Evolutionary conservation across 2,329 filamentous ascomycete species (phyloP), one percentile per base, ranked within the genome.

Genomic region (Albophoma yamanashiensis): DNA sequence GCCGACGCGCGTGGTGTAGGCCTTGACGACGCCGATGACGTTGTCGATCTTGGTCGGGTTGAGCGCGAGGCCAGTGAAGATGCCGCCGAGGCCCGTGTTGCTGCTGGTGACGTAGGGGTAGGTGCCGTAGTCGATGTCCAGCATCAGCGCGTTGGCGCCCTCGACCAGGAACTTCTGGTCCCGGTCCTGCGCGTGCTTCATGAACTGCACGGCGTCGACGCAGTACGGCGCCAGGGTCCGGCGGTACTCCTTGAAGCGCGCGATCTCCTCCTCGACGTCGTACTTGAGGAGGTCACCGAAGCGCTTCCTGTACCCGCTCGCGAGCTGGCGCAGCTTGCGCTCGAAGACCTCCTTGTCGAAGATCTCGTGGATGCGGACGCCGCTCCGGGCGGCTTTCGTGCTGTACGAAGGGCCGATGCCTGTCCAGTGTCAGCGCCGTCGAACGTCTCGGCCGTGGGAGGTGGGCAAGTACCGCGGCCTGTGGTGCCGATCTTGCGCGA

Each of bases 201-300:
- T 83, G 59, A 89, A 82, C 45, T 82, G 78, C 36, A 89, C 81
- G 62, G 84, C 85, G 68, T 92, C 89, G 62, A 90, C 78, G 62
- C 86, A 81, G 65, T 83, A 89, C 27, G 79, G 77, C 53, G 78
- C 78, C 34, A 91, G 77, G 67, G 78, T 79, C 61, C 75, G 72
- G 36, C 84, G 79, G 70, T 85, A 85, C 42, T 77, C 76, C 69
- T 83, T 79, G 74, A 87, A 89, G 47, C 78, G 76, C 22, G 70
- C 71, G 64, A 92, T 81, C 75, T 92, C 89, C 40, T 85, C 84
- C 65, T 92, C 87, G 8, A 87, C 79, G 63, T 91, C 85, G 70
- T 84, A 83, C 64, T 84, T 70, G 59, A 88, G 73, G 34, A 89
- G 73, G 64, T 88, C 82, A 9, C 88, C 88, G 66, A 85, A 91